A percentile compares a stretch with the other conserved stretches of the same genome.
Conservation (phyloP, 169 alveolate genomes). For the Eimeria tenella region DNA sequence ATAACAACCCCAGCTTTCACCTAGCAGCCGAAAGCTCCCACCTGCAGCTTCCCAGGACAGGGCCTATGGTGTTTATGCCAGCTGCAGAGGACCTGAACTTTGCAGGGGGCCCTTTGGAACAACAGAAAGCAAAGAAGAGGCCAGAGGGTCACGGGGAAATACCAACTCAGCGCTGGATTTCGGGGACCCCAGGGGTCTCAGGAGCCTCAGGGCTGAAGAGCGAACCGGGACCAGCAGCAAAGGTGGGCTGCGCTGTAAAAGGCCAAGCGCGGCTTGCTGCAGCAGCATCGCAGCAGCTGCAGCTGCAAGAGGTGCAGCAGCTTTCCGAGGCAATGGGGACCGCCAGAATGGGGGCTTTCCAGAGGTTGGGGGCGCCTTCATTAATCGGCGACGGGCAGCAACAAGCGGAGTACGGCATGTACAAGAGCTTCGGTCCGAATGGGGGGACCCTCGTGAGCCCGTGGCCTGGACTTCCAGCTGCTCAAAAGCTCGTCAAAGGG, state of each 20-base stretch:
- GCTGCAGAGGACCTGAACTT: neutral
- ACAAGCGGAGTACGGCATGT: neutral
- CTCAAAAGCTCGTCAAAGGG: neutral
- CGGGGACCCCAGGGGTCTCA: neutral
- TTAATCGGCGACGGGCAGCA: neutral
- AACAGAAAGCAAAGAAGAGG: neutral
- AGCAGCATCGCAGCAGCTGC: conserved; percentile 3
- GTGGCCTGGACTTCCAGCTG: neutral
- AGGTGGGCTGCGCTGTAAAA: neutral
- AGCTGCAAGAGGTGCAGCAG: conserved; percentile 34
- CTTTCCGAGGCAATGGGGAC: neutral
- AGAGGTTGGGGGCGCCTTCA: conserved; percentile 31
- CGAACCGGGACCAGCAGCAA: neutral
- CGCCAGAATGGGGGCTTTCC: conserved; percentile 19
- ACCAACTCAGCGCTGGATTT: neutral
- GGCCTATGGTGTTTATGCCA: neutral
- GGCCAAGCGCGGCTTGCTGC: conserved; percentile 23
- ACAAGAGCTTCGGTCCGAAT: neutral
- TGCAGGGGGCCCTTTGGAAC: neutral
- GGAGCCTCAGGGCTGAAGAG: neutral
- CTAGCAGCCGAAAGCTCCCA: neutral
- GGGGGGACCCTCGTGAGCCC: conserved; percentile 5
- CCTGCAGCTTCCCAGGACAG: neutral
- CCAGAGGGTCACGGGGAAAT: neutral
- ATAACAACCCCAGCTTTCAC: neutral